Percentiles rank a stretch among this genome's conserved stretches.
Evolutionary conservation across 2,329 filamentous ascomycete genomes (phyloP).

Genomic region (Talaromyces rugulosus): DNA sequence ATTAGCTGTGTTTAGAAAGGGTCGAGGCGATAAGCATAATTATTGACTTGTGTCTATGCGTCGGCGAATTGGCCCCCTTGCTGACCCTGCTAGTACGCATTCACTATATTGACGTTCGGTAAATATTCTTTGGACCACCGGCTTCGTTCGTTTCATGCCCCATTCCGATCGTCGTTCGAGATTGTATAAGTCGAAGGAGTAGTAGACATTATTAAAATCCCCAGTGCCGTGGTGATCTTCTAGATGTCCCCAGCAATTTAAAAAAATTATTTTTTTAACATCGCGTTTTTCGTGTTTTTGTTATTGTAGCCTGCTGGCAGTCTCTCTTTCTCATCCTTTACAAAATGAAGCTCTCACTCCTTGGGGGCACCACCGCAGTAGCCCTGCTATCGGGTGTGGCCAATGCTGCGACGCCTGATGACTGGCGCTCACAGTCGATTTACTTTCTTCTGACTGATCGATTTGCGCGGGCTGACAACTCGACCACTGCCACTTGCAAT

Average conservation of each 20-base stretch:
- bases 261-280: background rate
- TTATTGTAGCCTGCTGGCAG: background rate
- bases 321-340: background rate
- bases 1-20: background rate
- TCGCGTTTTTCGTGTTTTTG: background rate
- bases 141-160: background rate
- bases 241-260: background rate
- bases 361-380: slow-evolving; percentile 14
- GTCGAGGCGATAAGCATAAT: background rate
- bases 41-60: background rate
- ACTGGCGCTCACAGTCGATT: slow-evolving; percentile 42
- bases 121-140: background rate
- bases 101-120: background rate
- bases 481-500: slow-evolving; percentile 30
- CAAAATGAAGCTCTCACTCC: slow-evolving; percentile 19
- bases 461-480: slow-evolving; percentile 40
- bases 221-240: background rate
- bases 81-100: background rate
- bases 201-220: background rate
- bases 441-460: slow-evolving; percentile 46
- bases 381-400: slow-evolving; percentile 18
- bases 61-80: background rate
- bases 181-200: background rate
- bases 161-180: background rate
- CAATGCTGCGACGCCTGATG: slow-evolving; percentile 27